Evolutionary conservation across 2,329 filamentous ascomycete genomes (phyloP), one percentile per base, ranked within the genome.

Genomic region (Pochonia chlamydosporia): DNA sequence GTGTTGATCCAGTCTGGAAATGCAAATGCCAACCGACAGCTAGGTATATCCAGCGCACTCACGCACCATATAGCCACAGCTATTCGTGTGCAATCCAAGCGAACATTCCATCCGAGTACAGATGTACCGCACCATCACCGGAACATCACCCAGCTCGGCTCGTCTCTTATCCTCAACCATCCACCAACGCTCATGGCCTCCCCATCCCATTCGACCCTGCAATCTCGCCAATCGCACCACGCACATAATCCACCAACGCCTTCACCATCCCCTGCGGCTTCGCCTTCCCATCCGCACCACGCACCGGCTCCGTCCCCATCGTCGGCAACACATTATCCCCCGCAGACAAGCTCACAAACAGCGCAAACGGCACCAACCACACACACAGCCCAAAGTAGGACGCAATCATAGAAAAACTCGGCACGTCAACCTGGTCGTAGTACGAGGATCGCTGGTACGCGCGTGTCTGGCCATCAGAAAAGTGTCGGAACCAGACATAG

Each of bases 341-440:
- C 0, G 93, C 93, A 16, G 89, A 95, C 36, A 99, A 69, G 59
- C 88, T 95, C 43, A 99, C 92, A 62, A 99, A 99, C 13, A 99
- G 76, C 14, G 91, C 84, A 63, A 99, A 99, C 0, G 93, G 93
- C 1, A 97, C 88, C 1, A 99, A 76, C 93, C 93, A 99, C 0
- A 99, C 91, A 59, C 91, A 96, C 2, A 99, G 74, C 0, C 93
- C 93, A 62, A 99, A 99, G 68, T 93, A 99, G 0, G 89, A 92
- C 0, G 93, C 90, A 39, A 97, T 93, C 70, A 97, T 89, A 16
- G 89, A 91, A 65, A 99, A 99, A 31, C 80, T 85, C 0, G 93
- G 93, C 39, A 89, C 63, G 44, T 81, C 68, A 47, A 74, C 70
- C 49, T 75, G 72, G 54, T 88, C 81, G 62, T 86, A 84, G 62